Conservation (phyloP, 2,329 filamentous ascomycete genomes). For the Cladosporium cucumerinum region DNA sequence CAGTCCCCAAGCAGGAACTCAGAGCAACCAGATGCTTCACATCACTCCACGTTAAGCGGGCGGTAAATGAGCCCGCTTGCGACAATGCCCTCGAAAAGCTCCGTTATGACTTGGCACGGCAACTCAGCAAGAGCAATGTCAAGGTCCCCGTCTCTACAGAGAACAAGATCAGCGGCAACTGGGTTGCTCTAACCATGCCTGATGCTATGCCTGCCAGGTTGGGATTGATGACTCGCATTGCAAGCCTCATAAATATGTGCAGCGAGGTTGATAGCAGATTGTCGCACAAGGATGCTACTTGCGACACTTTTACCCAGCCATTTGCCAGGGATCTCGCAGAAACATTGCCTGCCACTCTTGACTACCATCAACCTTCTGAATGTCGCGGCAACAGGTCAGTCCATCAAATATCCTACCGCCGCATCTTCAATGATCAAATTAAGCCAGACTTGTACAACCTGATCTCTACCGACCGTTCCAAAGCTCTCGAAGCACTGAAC, state of each 20-base stretch:
- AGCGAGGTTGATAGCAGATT: background rate
- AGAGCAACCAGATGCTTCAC: constrained; percentile 1
- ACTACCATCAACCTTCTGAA: background rate
- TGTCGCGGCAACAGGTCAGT: background rate
- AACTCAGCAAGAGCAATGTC: background rate
- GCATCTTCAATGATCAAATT: background rate
- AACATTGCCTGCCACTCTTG: background rate
- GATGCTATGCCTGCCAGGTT: background rate
- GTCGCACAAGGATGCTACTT: background rate
- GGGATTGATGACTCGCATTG: constrained; percentile 1
- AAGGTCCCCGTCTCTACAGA: background rate
- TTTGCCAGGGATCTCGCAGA: background rate
- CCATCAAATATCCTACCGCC: background rate
- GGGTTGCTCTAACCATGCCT: background rate
- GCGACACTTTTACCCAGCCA: background rate
- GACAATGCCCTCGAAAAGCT: background rate
- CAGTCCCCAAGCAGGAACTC: background rate
- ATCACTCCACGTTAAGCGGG: background rate
- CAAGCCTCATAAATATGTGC: background rate
- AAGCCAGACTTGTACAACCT: background rate
- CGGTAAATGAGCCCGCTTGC: background rate
- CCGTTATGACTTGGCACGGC: background rate
- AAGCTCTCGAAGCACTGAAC: background rate
- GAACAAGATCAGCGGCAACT: constrained; percentile 2
- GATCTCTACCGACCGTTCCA: background rate